phyloP scores from a whole-genome alignment of 2,329 filamentous ascomycete genomes.

The Fusarium falciforme region DNA sequence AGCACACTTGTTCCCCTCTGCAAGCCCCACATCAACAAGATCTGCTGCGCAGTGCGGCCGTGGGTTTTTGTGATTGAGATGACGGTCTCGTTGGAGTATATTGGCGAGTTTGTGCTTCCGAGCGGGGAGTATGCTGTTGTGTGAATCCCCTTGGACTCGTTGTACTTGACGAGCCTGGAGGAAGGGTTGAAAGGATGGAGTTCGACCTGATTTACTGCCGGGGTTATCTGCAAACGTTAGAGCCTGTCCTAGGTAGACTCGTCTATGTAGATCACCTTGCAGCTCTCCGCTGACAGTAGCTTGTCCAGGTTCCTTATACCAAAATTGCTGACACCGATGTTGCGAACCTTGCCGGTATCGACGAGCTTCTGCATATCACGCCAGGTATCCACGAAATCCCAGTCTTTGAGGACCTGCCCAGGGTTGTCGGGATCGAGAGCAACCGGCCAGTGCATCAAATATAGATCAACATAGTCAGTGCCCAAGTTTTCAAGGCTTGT shows the following conservation, averaged over 20 bases:
- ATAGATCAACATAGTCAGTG: conserved; percentile 63
- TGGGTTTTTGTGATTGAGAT: not conserved
- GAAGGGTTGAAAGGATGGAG: conserved; percentile 64
- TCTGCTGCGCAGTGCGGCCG: not conserved
- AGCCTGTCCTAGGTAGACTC: not conserved
- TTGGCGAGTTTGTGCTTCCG: conserved; percentile 6
- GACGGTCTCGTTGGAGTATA: not conserved
- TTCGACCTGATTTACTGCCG: conserved; percentile 76
- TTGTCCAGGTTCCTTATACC: conserved; percentile 55
- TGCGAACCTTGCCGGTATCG: conserved; percentile 51
- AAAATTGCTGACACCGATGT: conserved; percentile 65
- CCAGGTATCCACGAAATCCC: conserved; percentile 65
- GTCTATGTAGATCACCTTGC: not conserved
- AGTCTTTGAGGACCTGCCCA: not conserved
- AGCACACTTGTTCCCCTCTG: conserved; percentile 2
- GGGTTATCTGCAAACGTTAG: conserved; percentile 55
- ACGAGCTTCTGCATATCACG: conserved; percentile 55
- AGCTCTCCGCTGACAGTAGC: conserved; percentile 39
- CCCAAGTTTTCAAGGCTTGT: conserved; percentile 59
- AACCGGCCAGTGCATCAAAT: conserved; percentile 61
- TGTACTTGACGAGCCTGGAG: not conserved
- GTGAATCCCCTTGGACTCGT: not conserved
- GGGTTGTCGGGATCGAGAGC: conserved; percentile 47
- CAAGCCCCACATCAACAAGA: conserved; percentile 3
- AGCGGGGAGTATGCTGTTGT: conserved; percentile 7